phyloP scores from a whole-genome alignment of 305 asterid species.

The Galium porrigens region DNA sequence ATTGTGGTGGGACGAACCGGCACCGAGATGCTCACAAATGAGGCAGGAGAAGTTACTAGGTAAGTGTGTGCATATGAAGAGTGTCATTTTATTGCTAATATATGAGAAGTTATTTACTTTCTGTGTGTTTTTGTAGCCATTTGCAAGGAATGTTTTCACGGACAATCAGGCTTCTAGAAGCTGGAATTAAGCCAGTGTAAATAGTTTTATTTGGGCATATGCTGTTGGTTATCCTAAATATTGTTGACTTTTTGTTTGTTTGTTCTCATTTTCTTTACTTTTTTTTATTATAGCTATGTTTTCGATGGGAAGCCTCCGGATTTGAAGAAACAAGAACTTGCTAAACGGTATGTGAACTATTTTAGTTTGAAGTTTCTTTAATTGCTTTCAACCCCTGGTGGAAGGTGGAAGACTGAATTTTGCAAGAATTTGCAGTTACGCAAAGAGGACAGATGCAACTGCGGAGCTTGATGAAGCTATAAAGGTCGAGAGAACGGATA shows the following conservation, averaged over 20 bases:
- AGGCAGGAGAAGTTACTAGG: conserved; percentile 98
- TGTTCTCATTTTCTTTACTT: conserved; percentile 9
- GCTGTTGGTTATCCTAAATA: conserved; percentile 12
- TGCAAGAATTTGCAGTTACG: conserved; percentile 32
- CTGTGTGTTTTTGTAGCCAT: conserved; percentile 32
- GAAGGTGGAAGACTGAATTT: not conserved
- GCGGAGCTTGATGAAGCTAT: conserved; percentile 58
- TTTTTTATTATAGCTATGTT: conserved; percentile 44
- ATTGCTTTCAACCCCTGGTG: not conserved
- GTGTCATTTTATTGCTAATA: not conserved
- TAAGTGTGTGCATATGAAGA: conserved; percentile 11
- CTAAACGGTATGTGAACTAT: conserved; percentile 50
- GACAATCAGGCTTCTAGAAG: conserved; percentile 89
- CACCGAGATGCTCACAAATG: conserved; percentile 83
- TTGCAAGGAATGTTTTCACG: conserved; percentile 84
- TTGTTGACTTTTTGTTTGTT: conserved; percentile 2
- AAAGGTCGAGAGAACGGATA: conserved; percentile 38
- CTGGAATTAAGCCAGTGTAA: conserved; percentile 96
- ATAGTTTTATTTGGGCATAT: not conserved
- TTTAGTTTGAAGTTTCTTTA: not conserved
- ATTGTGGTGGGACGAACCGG: conserved; percentile 89
- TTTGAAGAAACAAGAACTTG: conserved; percentile 80
- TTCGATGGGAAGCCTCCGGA: conserved; percentile 49
- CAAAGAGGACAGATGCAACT: conserved; percentile 79
- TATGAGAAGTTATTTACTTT: not conserved